Base-by-base conservation (phyloP, 2,329 filamentous ascomycete species). In the Diaporthe aspalathi region DNA sequence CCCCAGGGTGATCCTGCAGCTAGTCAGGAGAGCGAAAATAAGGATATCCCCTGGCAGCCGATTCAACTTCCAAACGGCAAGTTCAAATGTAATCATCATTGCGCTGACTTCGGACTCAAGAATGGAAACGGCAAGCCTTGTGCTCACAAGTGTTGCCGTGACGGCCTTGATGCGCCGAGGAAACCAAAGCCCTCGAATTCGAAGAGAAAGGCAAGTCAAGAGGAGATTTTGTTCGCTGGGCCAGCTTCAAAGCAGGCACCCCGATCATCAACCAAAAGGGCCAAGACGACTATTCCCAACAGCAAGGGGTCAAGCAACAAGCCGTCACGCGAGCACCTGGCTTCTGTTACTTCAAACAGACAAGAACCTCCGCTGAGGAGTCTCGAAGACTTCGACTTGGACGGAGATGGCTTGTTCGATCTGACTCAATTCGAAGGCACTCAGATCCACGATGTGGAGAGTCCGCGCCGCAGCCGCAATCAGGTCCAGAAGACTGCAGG, bases 11-110 rank as follows among this genome's bases (percentile, higher is more conserved):
- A 32, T 3, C 6, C n/a, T 27, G 16, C 5, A 27, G 14, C 20
- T 1, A 68, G 71, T 6, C 52, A 71, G 5, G 66, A 50, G 9
- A 66, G 65, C 1, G 68, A 38, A 16, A 32, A 43, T 6, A 60
- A 73, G 6, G 27, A 62, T 0, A 3, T 16, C 6, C 57, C 57
- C 4, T 57, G 49, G 9, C 78, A 86, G 57, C 85, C 89, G 5
- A 78, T 81, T 1, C 86, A 85, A 75, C 85, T 94, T 73, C 80
- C 84, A 0, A 95, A 93, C 76, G 93, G 92, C 0, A 93, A 87
- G 76, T 95, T 91, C 89, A 86, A 87, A 45, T 95, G 93, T 80
- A 92, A 92, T 71, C 93, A 95, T 77, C 80, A 80, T 22, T 95
- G 93, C 68, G 77, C 77, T n/a, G 82, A 83, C 62, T 80, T 78